These are phyloP conservation scores for Penicillium robsamsonii DNA, from an alignment of 495 filamentous ascomycete genomes.

Conservation along the genomic window DNA sequence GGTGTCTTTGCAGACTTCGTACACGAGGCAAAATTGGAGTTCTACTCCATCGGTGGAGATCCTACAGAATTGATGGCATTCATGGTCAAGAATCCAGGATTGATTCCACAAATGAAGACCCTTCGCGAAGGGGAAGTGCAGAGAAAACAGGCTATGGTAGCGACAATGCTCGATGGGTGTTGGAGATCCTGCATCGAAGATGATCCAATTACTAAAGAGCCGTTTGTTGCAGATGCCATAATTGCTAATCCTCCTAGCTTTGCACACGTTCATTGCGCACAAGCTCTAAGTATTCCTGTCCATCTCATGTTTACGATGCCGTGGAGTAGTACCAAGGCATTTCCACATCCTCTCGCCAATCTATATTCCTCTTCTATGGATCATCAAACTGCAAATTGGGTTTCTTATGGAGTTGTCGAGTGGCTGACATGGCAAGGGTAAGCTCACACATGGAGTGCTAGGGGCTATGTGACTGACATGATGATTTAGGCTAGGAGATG, in stretches of 20 bases:
- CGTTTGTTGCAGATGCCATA: constrained; percentile 65
- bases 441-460: background rate
- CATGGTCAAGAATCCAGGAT: constrained; percentile 45
- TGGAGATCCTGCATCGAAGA: constrained; percentile 3
- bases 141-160: constrained; percentile 1
- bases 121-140: background rate
- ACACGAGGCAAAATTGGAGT: constrained; percentile 49
- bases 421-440: constrained; percentile 68
- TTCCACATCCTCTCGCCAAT: constrained; percentile 59
- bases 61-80: constrained; percentile 55
- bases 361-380: constrained; percentile 47
- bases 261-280: constrained; percentile 63
- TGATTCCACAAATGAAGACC: constrained; percentile 34
- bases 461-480: constrained; percentile 11
- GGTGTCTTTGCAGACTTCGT: constrained; percentile 53
- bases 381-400: constrained; percentile 50
- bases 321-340: constrained; percentile 53
- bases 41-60: constrained; percentile 58
- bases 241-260: constrained; percentile 68
- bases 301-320: constrained; percentile 70
- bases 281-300: constrained; percentile 58
- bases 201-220: constrained; percentile 20
- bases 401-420: constrained; percentile 61
- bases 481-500: constrained; percentile 52
- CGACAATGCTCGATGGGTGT: constrained; percentile 9